Conservation (phyloP, 192 early-diverging fungal species). For the Backusella tarrabulga region DNA sequence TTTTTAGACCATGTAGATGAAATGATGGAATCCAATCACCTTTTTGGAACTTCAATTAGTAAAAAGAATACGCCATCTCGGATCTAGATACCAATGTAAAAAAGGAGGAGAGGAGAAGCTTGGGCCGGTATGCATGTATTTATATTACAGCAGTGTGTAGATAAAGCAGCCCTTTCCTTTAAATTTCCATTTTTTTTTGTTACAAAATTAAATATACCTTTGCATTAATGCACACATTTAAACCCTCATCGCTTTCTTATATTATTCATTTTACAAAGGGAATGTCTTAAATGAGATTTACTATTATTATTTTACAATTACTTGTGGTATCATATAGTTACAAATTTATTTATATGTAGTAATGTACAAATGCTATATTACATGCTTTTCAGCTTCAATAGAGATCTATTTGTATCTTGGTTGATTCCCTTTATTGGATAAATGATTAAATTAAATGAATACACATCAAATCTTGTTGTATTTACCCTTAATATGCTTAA, state of each 20-base stretch:
- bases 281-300: too few relatives aligned
- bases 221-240: too few relatives aligned
- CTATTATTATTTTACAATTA: neutral
- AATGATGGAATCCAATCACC: neutral
- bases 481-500: neutral
- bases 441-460: neutral
- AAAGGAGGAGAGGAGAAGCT: neutral
- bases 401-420: neutral
- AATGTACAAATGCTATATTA: too few relatives aligned
- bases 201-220: too few relatives aligned
- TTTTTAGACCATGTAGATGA: constrained; percentile 6
- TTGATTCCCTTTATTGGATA: neutral
- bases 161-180: neutral
- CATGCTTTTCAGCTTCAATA: neutral
- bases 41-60: neutral
- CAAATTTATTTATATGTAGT: neutral
- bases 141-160: neutral
- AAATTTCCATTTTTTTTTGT: neutral
- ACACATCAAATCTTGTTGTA: neutral
- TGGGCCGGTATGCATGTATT: neutral
- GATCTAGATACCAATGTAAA: neutral
- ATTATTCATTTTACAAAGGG: too few relatives aligned
- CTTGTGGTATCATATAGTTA: neutral
- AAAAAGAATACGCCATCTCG: neutral
- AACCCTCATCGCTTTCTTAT: too few relatives aligned